Evolutionary conservation across 495 filamentous ascomycete species (phyloP), one percentile per base, ranked within the genome.

Genomic region (Lentithecium fluviatile): DNA sequence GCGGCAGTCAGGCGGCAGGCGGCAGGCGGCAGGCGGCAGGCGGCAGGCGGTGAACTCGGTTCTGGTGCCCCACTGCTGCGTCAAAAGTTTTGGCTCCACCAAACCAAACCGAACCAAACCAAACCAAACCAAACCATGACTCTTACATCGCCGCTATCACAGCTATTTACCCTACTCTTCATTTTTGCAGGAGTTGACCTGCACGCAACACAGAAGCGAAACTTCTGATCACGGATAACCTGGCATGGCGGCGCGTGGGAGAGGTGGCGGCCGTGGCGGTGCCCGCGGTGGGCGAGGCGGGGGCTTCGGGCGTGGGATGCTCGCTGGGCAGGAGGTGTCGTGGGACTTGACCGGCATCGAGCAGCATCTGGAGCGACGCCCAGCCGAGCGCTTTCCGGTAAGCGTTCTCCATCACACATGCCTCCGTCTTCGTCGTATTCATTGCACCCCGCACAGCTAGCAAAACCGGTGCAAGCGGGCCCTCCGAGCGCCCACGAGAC

Each of bases 1-100:
- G 45, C 45, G 45, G 45, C 23, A n/a, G n/a, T n/a, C n/a, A n/a
- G n/a, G n/a, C n/a, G n/a, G n/a, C n/a, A n/a, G n/a, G n/a, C n/a
- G n/a, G n/a, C n/a, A n/a, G n/a, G n/a, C n/a, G n/a, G n/a, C n/a
- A n/a, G n/a, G 47, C 13, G 7, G 23, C 36, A 19, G 29, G 36
- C 13, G 21, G 36, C 50, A 40, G 32, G 36, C 38, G 37, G 38
- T 21, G 52, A 25, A 6, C 54, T 57, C 43, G 43, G 54, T 12
- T 47, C 38, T 34, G 54, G 54, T 48, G 54, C 54, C 54, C 54
- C 54, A 48, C 54, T 48, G 13, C 17, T 7, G 42, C 42, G 8
- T 37, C 15, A 80, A 75, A 49, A 81, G 74, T 50, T 80, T 77
- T 38, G 85, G 82, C 17, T 85, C 68, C 71, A 24, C 77, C 73